These are phyloP conservation scores for Liquidambar formosana DNA, from an alignment of 164 flowering plant species.

Conservation along the genomic window DNA sequence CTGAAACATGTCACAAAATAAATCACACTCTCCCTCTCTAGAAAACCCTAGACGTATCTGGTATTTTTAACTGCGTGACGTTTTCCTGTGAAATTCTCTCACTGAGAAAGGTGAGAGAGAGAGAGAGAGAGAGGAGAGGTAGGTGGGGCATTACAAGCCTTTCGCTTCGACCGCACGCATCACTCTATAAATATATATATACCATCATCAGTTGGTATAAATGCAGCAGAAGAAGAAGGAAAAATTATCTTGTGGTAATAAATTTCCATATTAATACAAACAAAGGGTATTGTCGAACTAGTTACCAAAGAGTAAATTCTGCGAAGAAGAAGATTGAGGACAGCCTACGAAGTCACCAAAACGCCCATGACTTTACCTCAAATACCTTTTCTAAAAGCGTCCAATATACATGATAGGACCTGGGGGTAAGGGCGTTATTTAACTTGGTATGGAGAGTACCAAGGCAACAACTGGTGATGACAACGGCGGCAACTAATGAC, in stretches of 20 bases:
- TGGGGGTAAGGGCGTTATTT: no score
- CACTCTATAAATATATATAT: not conserved
- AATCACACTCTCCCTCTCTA: not conserved
- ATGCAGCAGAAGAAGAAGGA: no score
- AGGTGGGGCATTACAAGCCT: conserved; percentile 3
- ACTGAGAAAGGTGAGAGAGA: not conserved
- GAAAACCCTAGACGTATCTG: not conserved
- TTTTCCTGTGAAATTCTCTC: no score
- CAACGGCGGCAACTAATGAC: not conserved
- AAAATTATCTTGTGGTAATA: no score
- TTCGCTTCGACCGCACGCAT: conserved; percentile 25
- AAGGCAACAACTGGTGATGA: not conserved
- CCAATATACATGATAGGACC: no score
- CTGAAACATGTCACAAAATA: not conserved
- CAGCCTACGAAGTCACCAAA: not conserved
- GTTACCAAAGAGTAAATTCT: no score
- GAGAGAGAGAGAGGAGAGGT: conserved; percentile 7
- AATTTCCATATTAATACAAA: no score
- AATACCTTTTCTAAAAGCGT: no score
- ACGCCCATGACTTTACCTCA: not conserved
- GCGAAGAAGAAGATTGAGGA: no score
- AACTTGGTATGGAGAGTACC: no score
- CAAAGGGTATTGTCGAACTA: no score
- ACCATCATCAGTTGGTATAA: no score
- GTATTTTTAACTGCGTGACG: not conserved